Evolutionary conservation across 305 asterid genomes (phyloP).

Genomic region (Salvia sclarea): DNA sequence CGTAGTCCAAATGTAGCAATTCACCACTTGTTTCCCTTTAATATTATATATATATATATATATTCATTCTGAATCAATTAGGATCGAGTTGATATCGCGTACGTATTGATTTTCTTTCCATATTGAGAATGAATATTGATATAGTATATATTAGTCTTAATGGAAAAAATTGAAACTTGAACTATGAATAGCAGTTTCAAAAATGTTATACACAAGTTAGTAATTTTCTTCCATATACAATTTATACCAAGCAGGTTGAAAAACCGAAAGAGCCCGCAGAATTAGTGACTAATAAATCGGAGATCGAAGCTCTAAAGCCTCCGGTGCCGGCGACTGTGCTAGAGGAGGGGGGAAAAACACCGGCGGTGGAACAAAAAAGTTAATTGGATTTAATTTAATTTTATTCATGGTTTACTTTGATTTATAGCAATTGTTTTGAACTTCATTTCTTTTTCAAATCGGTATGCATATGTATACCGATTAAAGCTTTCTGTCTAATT

Average conservation of each 20-base stretch:
- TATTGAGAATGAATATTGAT: not conserved
- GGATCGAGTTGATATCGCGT: not conserved
- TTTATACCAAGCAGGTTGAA: conserved; percentile 31
- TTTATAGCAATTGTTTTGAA: conserved; percentile 9
- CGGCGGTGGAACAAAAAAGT: conserved; percentile 15
- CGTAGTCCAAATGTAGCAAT: too few relatives aligned
- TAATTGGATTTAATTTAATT: too few relatives aligned
- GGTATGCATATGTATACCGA: not conserved
- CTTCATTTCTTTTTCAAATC: not conserved
- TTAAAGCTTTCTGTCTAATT: not conserved
- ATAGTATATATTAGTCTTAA: not conserved
- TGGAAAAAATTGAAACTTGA: too few relatives aligned
- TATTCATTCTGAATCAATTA: not conserved
- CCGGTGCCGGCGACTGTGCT: not conserved
- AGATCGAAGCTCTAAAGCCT: conserved; percentile 13
- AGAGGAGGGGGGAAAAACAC: conserved; percentile 28
- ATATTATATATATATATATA: too few relatives aligned
- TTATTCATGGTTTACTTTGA: too few relatives aligned
- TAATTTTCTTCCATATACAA: not conserved
- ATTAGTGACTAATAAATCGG: conserved; percentile 5
- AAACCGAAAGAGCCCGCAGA: conserved; percentile 29
- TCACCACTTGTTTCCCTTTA: not conserved
- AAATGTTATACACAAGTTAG: not conserved
- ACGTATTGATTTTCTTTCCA: not conserved
- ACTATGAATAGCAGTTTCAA: not conserved